A percentile compares a stretch with the other conserved stretches of the same genome.
Evolutionary conservation across 306 rosid species (phyloP).

Genomic region (Cucurbita ficifolia): DNA sequence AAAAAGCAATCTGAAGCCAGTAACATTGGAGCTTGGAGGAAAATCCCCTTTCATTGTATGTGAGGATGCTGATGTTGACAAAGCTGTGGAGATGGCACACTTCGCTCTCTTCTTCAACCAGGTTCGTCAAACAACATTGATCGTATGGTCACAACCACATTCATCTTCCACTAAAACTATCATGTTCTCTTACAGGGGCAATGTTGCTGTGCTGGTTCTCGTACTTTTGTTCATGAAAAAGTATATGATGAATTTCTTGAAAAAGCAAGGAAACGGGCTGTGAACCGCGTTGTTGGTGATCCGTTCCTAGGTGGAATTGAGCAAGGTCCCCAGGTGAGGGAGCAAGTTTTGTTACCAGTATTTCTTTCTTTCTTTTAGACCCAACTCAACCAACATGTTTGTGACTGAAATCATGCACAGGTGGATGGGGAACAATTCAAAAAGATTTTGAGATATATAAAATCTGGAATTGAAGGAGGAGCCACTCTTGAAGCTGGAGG

Average conservation of each 20-base stretch:
- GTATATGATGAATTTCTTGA: conserved; percentile 67
- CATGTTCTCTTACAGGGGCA: conserved; percentile 49
- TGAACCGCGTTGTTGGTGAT: conserved; percentile 74
- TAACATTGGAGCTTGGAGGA: conserved; percentile 88
- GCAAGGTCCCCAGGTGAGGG: conserved; percentile 91
- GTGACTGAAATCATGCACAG: conserved; percentile 5
- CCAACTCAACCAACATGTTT: background rate
- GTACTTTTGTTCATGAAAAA: conserved; percentile 76
- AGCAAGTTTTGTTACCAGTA: background rate
- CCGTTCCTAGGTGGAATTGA: conserved; percentile 70
- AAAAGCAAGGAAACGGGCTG: conserved; percentile 72
- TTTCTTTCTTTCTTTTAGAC: background rate
- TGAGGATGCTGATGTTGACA: conserved; percentile 81
- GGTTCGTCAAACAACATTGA: conserved; percentile 19
- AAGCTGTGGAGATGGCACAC: conserved; percentile 80
- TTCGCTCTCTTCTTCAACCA: conserved; percentile 81
- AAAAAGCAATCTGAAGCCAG: conserved; percentile 74
- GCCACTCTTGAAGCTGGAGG: conserved; percentile 88
- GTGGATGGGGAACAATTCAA: conserved; percentile 64
- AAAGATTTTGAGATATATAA: conserved; percentile 59
- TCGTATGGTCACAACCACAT: background rate
- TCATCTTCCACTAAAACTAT: background rate
- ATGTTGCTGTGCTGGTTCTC: conserved; percentile 93
- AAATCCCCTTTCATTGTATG: conserved; percentile 89
- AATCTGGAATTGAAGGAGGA: conserved; percentile 55